phyloP scores from a whole-genome alignment of 108 stramenopile genomes.

The Tribonema minus region DNA sequence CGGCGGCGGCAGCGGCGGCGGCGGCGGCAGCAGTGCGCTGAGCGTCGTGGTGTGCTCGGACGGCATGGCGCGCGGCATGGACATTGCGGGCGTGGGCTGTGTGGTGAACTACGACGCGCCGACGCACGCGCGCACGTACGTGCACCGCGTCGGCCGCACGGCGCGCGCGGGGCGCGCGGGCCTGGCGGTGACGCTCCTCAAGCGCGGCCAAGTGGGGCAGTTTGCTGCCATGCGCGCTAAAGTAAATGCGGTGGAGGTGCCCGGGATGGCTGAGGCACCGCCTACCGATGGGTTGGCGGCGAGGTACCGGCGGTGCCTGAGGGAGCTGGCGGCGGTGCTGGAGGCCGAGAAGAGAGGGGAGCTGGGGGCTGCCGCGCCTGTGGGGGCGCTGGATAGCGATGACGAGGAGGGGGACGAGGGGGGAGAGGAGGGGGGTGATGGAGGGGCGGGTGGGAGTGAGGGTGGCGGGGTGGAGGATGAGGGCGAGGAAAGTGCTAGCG shows the following conservation, averaged over 20 bases:
- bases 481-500: no score
- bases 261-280: not conserved
- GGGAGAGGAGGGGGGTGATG: no score
- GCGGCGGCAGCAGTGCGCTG: conserved; percentile 1
- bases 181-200: conserved; percentile 22
- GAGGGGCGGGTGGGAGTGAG: no score
- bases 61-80: conserved; percentile 43
- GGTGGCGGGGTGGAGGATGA: no score
- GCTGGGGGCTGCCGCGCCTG: conserved; percentile 5
- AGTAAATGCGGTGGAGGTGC: conserved; percentile 5
- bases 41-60: conserved; percentile 37
- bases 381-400: not conserved
- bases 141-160: conserved; percentile 40
- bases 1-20: no score
- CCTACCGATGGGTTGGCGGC: not conserved
- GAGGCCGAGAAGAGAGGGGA: conserved; percentile 34
- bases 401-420: no score
- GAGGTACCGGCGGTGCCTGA: conserved; percentile 16
- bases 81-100: conserved; percentile 20
- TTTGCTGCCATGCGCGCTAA: conserved; percentile 21
- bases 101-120: conserved; percentile 41
- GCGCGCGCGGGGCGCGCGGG: conserved; percentile 24
- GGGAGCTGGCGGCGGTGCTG: conserved; percentile 13
- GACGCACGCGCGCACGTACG: conserved; percentile 22
- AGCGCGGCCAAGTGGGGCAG: conserved; percentile 29